phyloP scores from a whole-genome alignment of 1,284 basidiomycete species.

The Cutaneotrichosporon daszewskae region DNA sequence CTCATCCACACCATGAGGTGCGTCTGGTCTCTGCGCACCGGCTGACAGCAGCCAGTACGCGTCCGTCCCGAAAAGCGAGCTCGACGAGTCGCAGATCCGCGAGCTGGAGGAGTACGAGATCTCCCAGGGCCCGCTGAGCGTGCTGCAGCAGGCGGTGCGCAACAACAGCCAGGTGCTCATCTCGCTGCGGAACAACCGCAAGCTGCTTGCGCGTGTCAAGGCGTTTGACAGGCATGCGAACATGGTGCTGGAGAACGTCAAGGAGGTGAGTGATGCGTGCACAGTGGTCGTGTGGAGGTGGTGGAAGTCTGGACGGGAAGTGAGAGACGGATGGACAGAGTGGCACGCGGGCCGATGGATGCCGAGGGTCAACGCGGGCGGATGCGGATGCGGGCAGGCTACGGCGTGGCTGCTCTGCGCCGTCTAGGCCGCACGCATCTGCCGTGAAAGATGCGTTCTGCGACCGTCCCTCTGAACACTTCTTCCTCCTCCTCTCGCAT shows the following conservation, averaged over 20 bases:
- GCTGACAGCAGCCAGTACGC: slow-evolving; percentile 75
- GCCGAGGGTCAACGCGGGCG: too few species aligned
- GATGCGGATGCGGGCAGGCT: too few species aligned
- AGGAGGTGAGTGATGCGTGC: slow-evolving; percentile 59
- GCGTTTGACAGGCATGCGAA: slow-evolving; percentile 99
- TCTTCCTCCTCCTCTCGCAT: too few species aligned
- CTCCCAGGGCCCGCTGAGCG: slow-evolving; percentile 93
- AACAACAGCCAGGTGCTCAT: slow-evolving; percentile 98
- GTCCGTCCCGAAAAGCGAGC: slow-evolving; percentile 92
- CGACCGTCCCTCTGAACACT: too few species aligned
- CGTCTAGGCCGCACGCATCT: too few species aligned
- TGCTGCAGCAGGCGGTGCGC: slow-evolving; percentile 94
- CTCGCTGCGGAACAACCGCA: slow-evolving; percentile 97
- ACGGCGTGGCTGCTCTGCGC: too few species aligned
- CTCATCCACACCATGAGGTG: slow-evolving; percentile 7
- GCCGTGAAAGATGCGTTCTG: too few species aligned
- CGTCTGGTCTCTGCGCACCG: not conserved
- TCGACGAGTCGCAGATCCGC: slow-evolving; percentile 92
- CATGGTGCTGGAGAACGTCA: slow-evolving; percentile 97
- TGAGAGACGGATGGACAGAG: too few species aligned
- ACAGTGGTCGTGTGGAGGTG: not conserved
- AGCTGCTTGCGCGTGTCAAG: slow-evolving; percentile 93
- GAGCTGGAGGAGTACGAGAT: slow-evolving; percentile 96
- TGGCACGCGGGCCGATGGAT: too few species aligned
- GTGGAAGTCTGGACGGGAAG: too few species aligned